phyloP scores from a whole-genome alignment of 805 yeast species.

The Komagataella phaffii region DNA sequence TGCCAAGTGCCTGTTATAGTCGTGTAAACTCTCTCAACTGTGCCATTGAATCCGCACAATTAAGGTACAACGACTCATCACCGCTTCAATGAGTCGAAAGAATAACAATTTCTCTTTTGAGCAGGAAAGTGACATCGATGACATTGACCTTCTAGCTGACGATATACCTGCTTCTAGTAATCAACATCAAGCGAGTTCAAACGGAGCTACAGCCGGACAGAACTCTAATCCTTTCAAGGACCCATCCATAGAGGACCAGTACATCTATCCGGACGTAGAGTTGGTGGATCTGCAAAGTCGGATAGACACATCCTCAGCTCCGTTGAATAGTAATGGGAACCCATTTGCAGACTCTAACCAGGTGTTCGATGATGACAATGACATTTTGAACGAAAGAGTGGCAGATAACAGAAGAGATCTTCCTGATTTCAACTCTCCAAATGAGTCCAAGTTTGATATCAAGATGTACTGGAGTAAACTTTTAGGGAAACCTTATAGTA shows the following conservation, averaged over 20 bases:
- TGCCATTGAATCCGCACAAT: neutral
- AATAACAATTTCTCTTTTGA: neutral
- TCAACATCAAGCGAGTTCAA: neutral
- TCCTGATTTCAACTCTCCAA: conserved; percentile 1
- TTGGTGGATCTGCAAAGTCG: neutral
- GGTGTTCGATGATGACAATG: conserved; percentile 7
- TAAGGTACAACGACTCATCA: neutral
- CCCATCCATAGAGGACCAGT: neutral
- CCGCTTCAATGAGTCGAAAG: neutral
- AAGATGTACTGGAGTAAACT: conserved; percentile 3
- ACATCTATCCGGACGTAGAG: neutral
- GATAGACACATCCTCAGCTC: neutral
- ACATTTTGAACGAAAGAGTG: neutral
- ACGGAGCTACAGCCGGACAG: neutral
- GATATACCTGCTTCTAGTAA: neutral
- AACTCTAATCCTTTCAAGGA: neutral
- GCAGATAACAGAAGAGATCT: neutral
- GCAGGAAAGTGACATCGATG: neutral
- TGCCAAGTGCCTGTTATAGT: neutral
- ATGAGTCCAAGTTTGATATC: conserved; percentile 4
- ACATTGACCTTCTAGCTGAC: neutral
- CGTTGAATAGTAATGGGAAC: neutral
- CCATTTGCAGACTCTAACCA: neutral
- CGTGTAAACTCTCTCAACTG: neutral
- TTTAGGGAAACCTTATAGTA: conserved; percentile 1